These are phyloP conservation scores for Lepiota venenata DNA, from an alignment of 768 basidiomycete species.

Conservation along the genomic window DNA sequence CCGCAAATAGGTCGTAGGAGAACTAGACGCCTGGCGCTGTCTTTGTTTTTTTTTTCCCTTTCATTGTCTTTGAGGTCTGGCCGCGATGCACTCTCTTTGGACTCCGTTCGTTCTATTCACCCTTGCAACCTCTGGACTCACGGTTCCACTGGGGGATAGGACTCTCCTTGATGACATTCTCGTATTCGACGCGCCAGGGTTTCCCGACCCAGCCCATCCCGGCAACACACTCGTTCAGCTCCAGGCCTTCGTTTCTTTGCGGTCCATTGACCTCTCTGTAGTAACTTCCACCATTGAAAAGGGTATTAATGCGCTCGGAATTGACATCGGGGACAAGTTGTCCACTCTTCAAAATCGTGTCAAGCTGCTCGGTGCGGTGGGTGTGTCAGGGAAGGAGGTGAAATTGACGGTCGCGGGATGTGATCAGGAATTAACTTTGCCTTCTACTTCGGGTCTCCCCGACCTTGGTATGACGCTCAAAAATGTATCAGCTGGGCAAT, in stretches of 20 bases:
- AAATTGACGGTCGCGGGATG: conserved; percentile 31
- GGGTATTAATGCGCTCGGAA: conserved; percentile 23
- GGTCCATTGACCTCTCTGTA: conserved; percentile 22
- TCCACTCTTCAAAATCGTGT: conserved; percentile 25
- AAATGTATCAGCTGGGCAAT: conserved; percentile 29
- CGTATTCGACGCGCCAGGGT: conserved; percentile 37
- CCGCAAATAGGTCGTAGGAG: no score
- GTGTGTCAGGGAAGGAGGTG: conserved; percentile 28
- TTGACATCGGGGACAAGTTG: conserved; percentile 27
- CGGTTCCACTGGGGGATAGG: no score
- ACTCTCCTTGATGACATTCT: conserved; percentile 19
- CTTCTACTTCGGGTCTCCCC: conserved; percentile 24
- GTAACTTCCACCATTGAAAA: conserved; percentile 19
- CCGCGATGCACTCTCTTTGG: no score
- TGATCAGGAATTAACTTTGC: conserved; percentile 17
- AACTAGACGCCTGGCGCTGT: no score
- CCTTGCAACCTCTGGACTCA: no score
- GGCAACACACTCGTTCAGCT: conserved; percentile 28
- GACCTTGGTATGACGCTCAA: conserved; percentile 32
- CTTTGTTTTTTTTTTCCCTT: no score
- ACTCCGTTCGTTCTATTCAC: no score
- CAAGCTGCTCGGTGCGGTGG: conserved; percentile 30
- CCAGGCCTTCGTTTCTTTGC: conserved; percentile 34
- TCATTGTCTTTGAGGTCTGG: no score
- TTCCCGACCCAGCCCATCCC: conserved; percentile 30